Percentiles rank a stretch among this genome's conserved stretches.
phyloP scores from a whole-genome alignment of 106 monocot species.

The Dioscorea dumetorum region DNA sequence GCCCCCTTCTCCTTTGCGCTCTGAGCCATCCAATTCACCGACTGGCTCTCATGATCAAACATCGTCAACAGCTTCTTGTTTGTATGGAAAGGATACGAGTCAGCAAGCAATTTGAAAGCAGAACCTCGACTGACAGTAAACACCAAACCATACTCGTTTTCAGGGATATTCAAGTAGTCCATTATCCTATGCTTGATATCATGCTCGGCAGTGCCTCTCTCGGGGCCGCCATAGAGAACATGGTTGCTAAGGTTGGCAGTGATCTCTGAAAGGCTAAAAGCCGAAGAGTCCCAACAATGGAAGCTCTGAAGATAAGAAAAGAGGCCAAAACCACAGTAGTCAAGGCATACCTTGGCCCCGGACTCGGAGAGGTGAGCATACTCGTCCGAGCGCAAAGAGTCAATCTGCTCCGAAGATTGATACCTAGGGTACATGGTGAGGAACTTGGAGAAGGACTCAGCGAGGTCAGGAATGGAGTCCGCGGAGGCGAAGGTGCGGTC shows the following conservation, averaged over 20 bases:
- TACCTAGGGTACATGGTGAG: constrained; percentile 91
- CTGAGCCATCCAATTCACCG: constrained; percentile 85
- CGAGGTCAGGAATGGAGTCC: constrained; percentile 49
- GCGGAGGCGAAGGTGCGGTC: constrained; percentile 54
- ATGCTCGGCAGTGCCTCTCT: constrained; percentile 74
- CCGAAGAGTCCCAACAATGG: constrained; percentile 58
- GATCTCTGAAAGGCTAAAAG: constrained; percentile 78
- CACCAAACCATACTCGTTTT: constrained; percentile 84
- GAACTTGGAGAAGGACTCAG: constrained; percentile 64
- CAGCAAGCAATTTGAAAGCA: constrained; percentile 82
- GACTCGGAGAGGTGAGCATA: constrained; percentile 64
- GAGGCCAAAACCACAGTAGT: constrained; percentile 95
- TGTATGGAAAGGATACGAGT: constrained; percentile 88
- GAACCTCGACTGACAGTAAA: constrained; percentile 92
- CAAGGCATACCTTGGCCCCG: constrained; percentile 74
- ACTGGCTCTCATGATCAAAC: constrained; percentile 99
- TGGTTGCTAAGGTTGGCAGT: constrained; percentile 92
- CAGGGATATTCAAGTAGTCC: constrained; percentile 92
- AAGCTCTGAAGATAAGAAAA: constrained; percentile 81
- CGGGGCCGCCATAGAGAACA: constrained; percentile 74
- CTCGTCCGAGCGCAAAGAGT: constrained; percentile 56
- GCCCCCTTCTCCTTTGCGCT: constrained; percentile 87
- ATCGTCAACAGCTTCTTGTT: constrained; percentile 93
- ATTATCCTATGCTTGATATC: constrained; percentile 80
- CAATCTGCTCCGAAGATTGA: constrained; percentile 55